Evolutionary conservation across 2,329 filamentous ascomycete species (phyloP).

Genomic region (Fonsecaea multimorphosa): DNA sequence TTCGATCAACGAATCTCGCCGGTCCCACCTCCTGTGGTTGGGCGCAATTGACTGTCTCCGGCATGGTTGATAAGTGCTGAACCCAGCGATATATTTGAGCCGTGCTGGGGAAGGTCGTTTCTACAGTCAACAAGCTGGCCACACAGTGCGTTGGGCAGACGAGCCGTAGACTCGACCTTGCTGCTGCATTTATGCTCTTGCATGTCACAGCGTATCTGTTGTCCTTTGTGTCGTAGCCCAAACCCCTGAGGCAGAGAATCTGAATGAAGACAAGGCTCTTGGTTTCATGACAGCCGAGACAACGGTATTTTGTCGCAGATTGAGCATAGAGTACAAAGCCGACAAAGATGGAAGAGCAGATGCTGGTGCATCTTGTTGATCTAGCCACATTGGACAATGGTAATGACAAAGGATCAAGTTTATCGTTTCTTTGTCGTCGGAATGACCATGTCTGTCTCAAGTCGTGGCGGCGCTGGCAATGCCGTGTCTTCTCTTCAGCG

Average conservation of each 20-base stretch:
- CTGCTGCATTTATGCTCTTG: neutral
- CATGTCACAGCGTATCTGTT: neutral
- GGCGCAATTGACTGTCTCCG: neutral
- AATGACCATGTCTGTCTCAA: neutral
- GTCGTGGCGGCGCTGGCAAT: neutral
- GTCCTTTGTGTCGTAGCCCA: neutral
- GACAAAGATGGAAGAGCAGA: neutral
- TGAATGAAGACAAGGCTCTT: neutral
- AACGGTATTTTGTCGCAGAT: neutral
- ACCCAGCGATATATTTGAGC: neutral
- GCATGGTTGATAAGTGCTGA: neutral
- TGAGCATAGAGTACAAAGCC: neutral
- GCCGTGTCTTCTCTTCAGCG: neutral
- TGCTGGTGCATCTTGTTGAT: neutral
- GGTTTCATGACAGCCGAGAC: neutral
- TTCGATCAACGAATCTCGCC: constrained; percentile 8
- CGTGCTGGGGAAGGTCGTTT: neutral
- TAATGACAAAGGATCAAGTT: neutral
- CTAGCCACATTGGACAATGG: neutral
- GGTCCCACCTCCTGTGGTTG: neutral
- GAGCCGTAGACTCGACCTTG: neutral
- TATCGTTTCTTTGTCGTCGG: neutral
- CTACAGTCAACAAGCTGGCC: neutral
- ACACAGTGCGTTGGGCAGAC: neutral
- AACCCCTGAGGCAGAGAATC: neutral